Base-by-base conservation (phyloP, 2,329 filamentous ascomycete species). In the Aspergillus novofumigatus region DNA sequence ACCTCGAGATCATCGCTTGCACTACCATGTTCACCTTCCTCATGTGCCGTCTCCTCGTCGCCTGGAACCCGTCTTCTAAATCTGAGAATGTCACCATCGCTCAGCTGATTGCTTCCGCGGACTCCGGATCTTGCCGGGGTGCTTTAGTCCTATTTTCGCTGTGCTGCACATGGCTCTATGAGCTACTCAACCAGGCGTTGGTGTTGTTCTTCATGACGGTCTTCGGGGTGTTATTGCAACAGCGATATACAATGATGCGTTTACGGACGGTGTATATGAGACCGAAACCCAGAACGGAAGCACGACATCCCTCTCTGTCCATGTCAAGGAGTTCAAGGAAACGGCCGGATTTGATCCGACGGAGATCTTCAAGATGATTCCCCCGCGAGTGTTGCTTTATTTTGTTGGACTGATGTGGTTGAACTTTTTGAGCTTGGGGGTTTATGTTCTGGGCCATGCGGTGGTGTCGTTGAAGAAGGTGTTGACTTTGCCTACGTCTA, bases 21-120 rank as follows among this genome's bases (percentile, higher is more conserved):
- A 56, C 56, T 53, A 64, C 59, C 29, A 57, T 65, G 7, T 49
- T 65, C 44, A 65, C 61, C 4, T 65, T 59, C n/a, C 52, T 64
- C n/a, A 14, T 55, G 11, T 58, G 58, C 21, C 61, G 63, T 2
- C 49, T 62, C 3, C 25, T 62, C 3, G 52, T 62, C 3, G 20
- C 56, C 7, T 17, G 54, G 4, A 50, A 59, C 44, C 42, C 53
- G 10, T 29, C 5, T 23, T 6, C 9, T 14, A 51, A 9, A 2
- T 32, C 29, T 14, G 25, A 45, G 14, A 25, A 52, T 17, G 26
- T 38, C 38, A 57, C 61, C 2, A 48, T 65, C 42, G 60, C 63
- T 3, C 50, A 59, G 20, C 17, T 53, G 11, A n/a, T 64, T 6
- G 57, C 63, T 9, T 57, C 53, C 14, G 58, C 58, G 2, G 45